Evolutionary conservation across 306 rosid genomes (phyloP).

Genomic region (Castanea crenata): DNA sequence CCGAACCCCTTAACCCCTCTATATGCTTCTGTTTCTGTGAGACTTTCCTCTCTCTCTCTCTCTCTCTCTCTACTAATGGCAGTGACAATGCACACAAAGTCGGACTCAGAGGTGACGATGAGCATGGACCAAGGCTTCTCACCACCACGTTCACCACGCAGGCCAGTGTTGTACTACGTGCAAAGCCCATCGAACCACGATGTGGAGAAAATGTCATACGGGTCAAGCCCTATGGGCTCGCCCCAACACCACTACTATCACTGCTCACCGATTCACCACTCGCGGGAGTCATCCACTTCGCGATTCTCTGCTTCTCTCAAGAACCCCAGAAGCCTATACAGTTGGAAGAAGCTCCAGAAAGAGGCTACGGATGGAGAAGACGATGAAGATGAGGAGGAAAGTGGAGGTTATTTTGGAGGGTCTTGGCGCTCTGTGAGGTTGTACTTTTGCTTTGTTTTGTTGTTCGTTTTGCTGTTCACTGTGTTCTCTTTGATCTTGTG

Average conservation of each 20-base stretch:
- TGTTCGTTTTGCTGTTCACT: constrained; percentile 55
- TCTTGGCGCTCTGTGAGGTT: constrained; percentile 41
- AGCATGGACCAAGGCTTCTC: constrained; percentile 60
- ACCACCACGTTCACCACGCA: constrained; percentile 70
- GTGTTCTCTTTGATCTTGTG: constrained; percentile 72
- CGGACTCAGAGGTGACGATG: constrained; percentile 80
- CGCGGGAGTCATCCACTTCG: constrained; percentile 92
- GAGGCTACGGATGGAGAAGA: constrained; percentile 25
- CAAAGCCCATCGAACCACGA: constrained; percentile 94
- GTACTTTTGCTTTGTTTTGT: constrained; percentile 48
- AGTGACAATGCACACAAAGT: constrained; percentile 64
- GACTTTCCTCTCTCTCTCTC: too few relatives aligned
- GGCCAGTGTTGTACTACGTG: constrained; percentile 74
- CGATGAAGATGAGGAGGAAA: constrained; percentile 25
- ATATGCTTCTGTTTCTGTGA: too few relatives aligned
- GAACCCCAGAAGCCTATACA: constrained; percentile 38
- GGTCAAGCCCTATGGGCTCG: constrained; percentile 72
- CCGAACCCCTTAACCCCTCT: background rate
- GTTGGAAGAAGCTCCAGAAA: constrained; percentile 63
- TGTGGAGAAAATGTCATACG: constrained; percentile 93
- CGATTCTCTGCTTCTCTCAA: constrained; percentile 86
- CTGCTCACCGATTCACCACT: constrained; percentile 90
- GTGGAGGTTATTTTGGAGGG: background rate
- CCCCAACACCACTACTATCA: constrained; percentile 69
- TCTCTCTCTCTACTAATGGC: background rate